These are phyloP conservation scores for Claviceps monticola DNA, from an alignment of 2,329 filamentous ascomycete species.

Conservation along the genomic window DNA sequence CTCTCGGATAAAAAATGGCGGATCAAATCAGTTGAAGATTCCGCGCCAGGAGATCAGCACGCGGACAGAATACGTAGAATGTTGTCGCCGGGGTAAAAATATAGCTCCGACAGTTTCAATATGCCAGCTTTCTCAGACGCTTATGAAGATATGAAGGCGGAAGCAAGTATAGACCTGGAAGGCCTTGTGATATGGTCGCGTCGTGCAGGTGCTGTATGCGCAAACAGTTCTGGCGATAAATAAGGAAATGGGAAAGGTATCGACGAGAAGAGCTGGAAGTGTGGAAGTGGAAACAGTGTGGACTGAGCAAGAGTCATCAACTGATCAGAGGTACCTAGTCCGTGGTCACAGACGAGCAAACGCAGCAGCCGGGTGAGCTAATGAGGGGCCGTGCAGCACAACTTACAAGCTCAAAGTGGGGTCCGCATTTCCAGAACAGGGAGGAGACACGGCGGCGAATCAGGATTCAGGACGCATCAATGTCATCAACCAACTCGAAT, in stretches of 20 bases:
- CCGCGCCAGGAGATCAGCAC: background rate
- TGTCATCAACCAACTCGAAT: no score
- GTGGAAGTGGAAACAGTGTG: background rate
- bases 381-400: no score
- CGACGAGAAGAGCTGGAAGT: conserved; percentile 1
- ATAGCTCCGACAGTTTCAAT: background rate
- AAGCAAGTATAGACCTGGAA: no score
- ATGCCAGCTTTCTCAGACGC: background rate
- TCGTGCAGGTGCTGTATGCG: background rate
- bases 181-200: background rate
- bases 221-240: background rate
- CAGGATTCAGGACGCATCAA: no score
- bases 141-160: background rate
- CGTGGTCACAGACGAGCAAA: background rate
- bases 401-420: no score
- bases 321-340: no score
- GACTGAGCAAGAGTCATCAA: background rate
- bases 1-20: background rate
- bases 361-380: background rate
- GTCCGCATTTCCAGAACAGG: no score
- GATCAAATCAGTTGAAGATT: background rate
- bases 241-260: background rate
- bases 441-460: no score
- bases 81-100: background rate
- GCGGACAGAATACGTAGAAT: no score